These are phyloP conservation scores for Alternaria angustiovoidea DNA, from an alignment of 2,329 filamentous ascomycete species.

Conservation along the genomic window DNA sequence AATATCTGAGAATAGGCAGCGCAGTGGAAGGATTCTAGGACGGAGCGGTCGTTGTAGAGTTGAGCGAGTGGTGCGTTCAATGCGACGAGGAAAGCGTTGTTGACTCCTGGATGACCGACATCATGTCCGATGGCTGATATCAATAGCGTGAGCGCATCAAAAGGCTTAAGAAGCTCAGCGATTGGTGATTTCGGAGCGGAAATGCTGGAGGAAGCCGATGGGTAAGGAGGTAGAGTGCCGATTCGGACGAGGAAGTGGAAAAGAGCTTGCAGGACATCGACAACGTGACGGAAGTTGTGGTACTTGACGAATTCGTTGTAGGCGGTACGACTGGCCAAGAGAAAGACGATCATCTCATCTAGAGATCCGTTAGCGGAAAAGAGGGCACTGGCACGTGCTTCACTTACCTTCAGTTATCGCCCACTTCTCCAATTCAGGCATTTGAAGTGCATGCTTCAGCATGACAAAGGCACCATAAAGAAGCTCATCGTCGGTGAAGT, in stretches of 20 bases:
- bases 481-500: constrained; percentile 89
- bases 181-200: constrained; percentile 67
- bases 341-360: constrained; percentile 84
- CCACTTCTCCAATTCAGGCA: constrained; percentile 84
- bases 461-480: constrained; percentile 86
- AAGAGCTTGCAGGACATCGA: constrained; percentile 92
- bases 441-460: constrained; percentile 84
- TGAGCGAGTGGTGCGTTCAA: constrained; percentile 93
- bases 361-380: constrained; percentile 29
- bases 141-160: constrained; percentile 87
- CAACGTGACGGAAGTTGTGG: constrained; percentile 97
- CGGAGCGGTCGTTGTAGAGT: constrained; percentile 95
- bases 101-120: constrained; percentile 96
- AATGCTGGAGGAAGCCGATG: constrained; percentile 46
- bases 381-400: neutral
- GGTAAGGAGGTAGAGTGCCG: constrained; percentile 76
- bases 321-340: constrained; percentile 88
- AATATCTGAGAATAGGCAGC: constrained; percentile 97
- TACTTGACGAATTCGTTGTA: constrained; percentile 98
- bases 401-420: constrained; percentile 76
- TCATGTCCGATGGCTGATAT: constrained; percentile 98
- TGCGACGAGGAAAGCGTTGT: constrained; percentile 93
- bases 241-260: constrained; percentile 89
- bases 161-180: constrained; percentile 78
- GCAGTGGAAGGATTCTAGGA: constrained; percentile 96